These are phyloP conservation scores for Lactifluus echinatus DNA, from an alignment of 768 basidiomycete species.

Conservation along the genomic window DNA sequence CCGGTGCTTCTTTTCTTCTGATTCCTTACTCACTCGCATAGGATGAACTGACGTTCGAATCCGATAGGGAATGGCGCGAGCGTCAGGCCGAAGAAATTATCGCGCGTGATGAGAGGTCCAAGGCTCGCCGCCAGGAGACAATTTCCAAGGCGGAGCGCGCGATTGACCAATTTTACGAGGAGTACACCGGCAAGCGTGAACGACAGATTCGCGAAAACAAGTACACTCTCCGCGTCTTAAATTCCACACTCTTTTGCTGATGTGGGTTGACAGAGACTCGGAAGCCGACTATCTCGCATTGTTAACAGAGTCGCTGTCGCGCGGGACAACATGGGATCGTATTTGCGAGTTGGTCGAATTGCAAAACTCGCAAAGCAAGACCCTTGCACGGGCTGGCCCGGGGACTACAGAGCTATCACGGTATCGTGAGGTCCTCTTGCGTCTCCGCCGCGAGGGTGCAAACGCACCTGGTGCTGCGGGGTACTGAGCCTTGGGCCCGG, in stretches of 20 bases:
- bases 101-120: slow-evolving; percentile 73
- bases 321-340: slow-evolving; percentile 94
- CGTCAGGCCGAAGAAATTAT: slow-evolving; percentile 79
- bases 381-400: slow-evolving; percentile 74
- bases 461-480: slow-evolving; percentile 89
- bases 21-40: background rate
- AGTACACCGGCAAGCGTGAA: slow-evolving; percentile 84
- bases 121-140: slow-evolving; percentile 69
- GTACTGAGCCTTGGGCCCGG: slow-evolving; percentile 48
- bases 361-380: slow-evolving; percentile 97
- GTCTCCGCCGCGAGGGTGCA: slow-evolving; percentile 84
- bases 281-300: slow-evolving; percentile 72
- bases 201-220: slow-evolving; percentile 91
- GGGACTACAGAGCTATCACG: slow-evolving; percentile 84
- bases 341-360: slow-evolving; percentile 81
- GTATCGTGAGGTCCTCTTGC: slow-evolving; percentile 87
- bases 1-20: slow-evolving; percentile 39
- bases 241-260: background rate
- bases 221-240: slow-evolving; percentile 43
- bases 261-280: slow-evolving; percentile 51
- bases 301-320: slow-evolving; percentile 68
- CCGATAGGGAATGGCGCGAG: slow-evolving; percentile 75
- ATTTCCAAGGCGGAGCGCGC: slow-evolving; percentile 75
- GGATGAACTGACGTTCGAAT: background rate
- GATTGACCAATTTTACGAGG: slow-evolving; percentile 87